Evolutionary conservation across 495 filamentous ascomycete species (phyloP), one percentile per base, ranked within the genome.

Genomic region (Acidomyces sp.): DNA sequence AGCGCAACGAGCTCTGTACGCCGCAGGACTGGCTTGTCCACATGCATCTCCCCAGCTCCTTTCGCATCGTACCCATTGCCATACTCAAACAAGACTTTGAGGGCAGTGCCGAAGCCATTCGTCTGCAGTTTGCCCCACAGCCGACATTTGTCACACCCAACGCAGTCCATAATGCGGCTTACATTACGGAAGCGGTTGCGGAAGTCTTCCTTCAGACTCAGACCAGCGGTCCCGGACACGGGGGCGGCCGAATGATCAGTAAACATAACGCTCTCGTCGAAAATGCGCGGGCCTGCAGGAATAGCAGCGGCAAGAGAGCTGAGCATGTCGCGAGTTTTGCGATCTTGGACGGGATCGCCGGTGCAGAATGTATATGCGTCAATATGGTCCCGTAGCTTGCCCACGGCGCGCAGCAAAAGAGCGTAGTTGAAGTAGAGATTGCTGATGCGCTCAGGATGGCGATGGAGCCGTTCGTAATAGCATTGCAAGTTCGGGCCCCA

Each of bases 381-480:
- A 15, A 96, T 67, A 52, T 90, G 80, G 19, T 81, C 82, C 17
- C 77, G 82, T n/a, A 96, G 74, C 60, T 97, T 97, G 16, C 79
- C 77, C 38, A 94, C 69, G 15, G 90, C 90, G 47, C 90, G 85
- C 6, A 86, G 75, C 16, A 97, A 69, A 21, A 97, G 70, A 0
- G 90, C 90, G 57, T 94, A 97, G 69, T 97, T 94, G 68, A 97
- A 97, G 64, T 96, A 97, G 43, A 96, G 73, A 59, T 97, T 97
- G 39, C 88, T 88, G 55, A 95, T 79, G 37, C 86, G 81, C 47
- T 97, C 90, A 0, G 88, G 86, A 52, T 84, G 75, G 6, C 68
- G 67, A 54, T 90, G 78, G 13, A 97, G 71, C 10, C 90, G 80
- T 15, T 76, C 66, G 56, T 80, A 75, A 70, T 90, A 97, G 68